These are phyloP conservation scores for Pythium vanterpoolii DNA, from an alignment of 352 stramenopile species.

Conservation along the genomic window DNA sequence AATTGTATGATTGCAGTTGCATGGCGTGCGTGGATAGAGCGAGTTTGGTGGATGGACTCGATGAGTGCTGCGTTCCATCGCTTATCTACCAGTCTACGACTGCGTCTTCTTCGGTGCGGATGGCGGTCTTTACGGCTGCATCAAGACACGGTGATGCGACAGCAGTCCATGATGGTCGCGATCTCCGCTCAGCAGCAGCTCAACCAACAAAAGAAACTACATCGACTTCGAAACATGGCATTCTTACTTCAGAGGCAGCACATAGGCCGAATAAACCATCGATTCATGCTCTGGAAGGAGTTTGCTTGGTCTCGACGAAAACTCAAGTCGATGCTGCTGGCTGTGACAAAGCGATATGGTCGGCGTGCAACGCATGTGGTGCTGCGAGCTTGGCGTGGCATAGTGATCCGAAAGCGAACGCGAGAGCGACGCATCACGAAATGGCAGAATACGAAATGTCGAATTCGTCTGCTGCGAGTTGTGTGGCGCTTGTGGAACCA, in stretches of 20 bases:
- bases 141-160: slow-evolving; percentile 22
- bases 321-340: slow-evolving; percentile 1
- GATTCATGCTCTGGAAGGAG: slow-evolving; percentile 23
- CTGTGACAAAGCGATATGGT: slow-evolving; percentile 8
- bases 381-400: slow-evolving; percentile 1
- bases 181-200: slow-evolving; percentile 32
- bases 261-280: slow-evolving; percentile 7
- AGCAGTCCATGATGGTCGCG: slow-evolving; percentile 35
- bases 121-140: slow-evolving; percentile 18
- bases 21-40: neutral
- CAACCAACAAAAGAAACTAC: slow-evolving; percentile 28
- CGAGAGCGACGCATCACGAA: neutral
- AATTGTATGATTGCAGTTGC: neutral
- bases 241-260: slow-evolving; percentile 29
- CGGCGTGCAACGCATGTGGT: slow-evolving; percentile 3
- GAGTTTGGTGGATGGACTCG: neutral
- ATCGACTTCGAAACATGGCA: slow-evolving; percentile 24
- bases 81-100: neutral
- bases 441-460: slow-evolving; percentile 1
- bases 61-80: neutral
- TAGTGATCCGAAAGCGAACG: neutral
- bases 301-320: slow-evolving; percentile 18
- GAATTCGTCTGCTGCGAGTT: neutral
- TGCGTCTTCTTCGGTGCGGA: neutral
- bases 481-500: neutral